phyloP scores from a whole-genome alignment of 2,329 filamentous ascomycete species.

The Myriosclerotinia scirpicola region DNA sequence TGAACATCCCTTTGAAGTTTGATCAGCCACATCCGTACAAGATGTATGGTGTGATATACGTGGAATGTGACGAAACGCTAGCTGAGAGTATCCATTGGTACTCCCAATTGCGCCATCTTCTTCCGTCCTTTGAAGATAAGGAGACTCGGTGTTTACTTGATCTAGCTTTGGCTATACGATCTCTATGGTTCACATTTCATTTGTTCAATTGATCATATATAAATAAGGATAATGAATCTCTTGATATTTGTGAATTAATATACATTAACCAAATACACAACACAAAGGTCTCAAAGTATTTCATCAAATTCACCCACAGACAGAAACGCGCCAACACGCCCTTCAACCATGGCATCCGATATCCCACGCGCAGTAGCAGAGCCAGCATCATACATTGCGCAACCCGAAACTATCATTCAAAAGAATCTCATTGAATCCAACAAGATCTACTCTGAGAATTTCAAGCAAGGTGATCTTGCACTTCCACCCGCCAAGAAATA shows the following conservation, averaged over 20 bases:
- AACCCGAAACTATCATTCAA: constrained; percentile 46
- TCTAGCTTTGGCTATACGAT: neutral
- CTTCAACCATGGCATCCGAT: neutral
- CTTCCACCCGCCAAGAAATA: constrained; percentile 71
- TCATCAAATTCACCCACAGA: neutral
- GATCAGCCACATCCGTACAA: too few species aligned
- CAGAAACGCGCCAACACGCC: neutral
- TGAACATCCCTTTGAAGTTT: neutral
- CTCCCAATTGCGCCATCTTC: neutral
- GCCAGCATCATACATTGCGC: constrained; percentile 15
- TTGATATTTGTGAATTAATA: neutral
- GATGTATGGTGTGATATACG: constrained; percentile 3
- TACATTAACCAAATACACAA: neutral
- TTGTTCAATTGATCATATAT: neutral
- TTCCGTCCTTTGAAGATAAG: neutral
- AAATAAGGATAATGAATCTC: neutral
- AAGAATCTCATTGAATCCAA: constrained; percentile 58
- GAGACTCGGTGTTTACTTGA: neutral
- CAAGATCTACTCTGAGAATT: constrained; percentile 55
- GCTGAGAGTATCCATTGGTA: constrained; percentile 2
- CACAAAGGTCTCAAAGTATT: neutral
- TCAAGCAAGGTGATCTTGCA: constrained; percentile 64
- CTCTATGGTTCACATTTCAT: neutral
- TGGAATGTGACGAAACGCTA: neutral
- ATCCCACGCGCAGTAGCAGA: neutral